A percentile compares a stretch with the other conserved stretches of the same genome.
Conservation (phyloP, 352 stramenopile species). For the Phytophthora uliginosa region DNA sequence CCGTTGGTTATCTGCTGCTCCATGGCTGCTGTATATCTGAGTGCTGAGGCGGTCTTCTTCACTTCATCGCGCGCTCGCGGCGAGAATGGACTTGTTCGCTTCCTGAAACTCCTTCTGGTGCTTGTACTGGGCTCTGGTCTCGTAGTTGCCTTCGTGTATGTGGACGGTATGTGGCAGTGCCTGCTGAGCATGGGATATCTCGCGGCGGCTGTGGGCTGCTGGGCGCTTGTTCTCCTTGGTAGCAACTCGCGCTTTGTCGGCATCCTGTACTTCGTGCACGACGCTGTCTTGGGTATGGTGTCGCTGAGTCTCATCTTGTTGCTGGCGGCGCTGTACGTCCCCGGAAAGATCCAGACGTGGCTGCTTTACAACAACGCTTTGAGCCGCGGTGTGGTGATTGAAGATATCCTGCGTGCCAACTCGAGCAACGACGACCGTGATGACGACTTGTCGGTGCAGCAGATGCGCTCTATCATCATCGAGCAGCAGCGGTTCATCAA, state of each 20-base stretch:
- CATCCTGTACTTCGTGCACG: constrained; percentile 95
- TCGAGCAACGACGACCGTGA: constrained; percentile 74
- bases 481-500: constrained; percentile 85
- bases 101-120: constrained; percentile 81
- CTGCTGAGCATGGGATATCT: constrained; percentile 95
- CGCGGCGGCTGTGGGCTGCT: constrained; percentile 87
- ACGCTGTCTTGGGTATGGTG: constrained; percentile 94
- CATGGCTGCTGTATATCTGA: constrained; percentile 70
- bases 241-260: constrained; percentile 92
- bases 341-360: constrained; percentile 97
- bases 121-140: constrained; percentile 82
- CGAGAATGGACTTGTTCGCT: constrained; percentile 73
- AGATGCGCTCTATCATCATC: constrained; percentile 84
- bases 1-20: constrained; percentile 64
- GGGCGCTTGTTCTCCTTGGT: constrained; percentile 90
- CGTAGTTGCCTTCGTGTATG: constrained; percentile 68
- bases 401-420: constrained; percentile 95
- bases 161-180: constrained; percentile 92
- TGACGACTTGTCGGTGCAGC: constrained; percentile 75
- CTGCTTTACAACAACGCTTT: constrained; percentile 98
- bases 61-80: constrained; percentile 57
- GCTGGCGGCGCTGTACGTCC: constrained; percentile 91
- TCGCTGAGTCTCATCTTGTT: constrained; percentile 95
- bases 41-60: constrained; percentile 73
- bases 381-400: constrained; percentile 96